These are phyloP conservation scores for Penicillium sclerotiorum DNA, from an alignment of 2,329 filamentous ascomycete species.

Conservation along the genomic window DNA sequence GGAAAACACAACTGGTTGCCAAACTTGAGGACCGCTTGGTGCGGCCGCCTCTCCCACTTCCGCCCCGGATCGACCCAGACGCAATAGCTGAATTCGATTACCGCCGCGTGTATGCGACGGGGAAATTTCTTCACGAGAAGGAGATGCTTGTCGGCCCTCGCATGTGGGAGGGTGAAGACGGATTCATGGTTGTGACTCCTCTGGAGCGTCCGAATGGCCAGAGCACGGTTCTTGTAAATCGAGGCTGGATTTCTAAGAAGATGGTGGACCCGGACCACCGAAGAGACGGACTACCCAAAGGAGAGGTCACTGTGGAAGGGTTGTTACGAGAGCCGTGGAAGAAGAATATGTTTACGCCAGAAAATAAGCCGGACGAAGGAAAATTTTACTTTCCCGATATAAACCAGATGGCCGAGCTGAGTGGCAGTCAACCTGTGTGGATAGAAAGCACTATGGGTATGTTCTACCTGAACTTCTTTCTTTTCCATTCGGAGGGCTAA, in stretches of 20 bases:
- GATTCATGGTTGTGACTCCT: conserved; percentile 89
- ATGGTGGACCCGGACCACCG: conserved; percentile 66
- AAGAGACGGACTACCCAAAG: conserved; percentile 66
- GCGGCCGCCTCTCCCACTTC: conserved; percentile 80
- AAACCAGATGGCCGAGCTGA: conserved; percentile 80
- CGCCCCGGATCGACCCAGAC: conserved; percentile 77
- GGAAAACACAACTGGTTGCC: conserved; percentile 92
- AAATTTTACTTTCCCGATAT: conserved; percentile 97
- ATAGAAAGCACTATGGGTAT: conserved; percentile 93
- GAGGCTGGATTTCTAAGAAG: conserved; percentile 88
- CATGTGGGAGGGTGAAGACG: conserved; percentile 84
- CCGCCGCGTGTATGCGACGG: conserved; percentile 75
- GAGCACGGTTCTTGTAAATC: conserved; percentile 79
- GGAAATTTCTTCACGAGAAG: conserved; percentile 78
- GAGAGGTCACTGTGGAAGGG: conserved; percentile 78
- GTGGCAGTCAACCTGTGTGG: conserved; percentile 87
- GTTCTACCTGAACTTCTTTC: conserved; percentile 16
- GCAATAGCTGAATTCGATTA: conserved; percentile 90
- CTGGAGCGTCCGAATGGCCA: conserved; percentile 67
- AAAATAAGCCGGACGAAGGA: conserved; percentile 78
- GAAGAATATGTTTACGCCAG: conserved; percentile 96
- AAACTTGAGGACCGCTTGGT: conserved; percentile 90
- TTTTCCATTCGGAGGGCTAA: conserved; percentile 17
- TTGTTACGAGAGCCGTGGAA: conserved; percentile 87
- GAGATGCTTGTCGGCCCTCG: conserved; percentile 97